Conservation (phyloP, 116 monocot genomes). For the Cymodocea nodosa region DNA sequence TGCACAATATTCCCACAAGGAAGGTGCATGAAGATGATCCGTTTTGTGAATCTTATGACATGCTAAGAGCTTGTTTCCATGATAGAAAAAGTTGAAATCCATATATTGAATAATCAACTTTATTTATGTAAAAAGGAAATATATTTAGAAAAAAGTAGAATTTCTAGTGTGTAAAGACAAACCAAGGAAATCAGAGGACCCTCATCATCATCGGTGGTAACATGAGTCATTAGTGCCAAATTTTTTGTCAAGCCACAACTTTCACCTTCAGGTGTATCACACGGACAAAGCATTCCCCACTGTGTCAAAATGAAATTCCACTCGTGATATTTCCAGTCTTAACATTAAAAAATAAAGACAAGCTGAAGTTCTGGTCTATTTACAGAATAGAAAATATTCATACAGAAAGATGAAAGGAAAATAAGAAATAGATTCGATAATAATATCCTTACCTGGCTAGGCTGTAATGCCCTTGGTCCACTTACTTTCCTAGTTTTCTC, state of each 20-base stretch:
- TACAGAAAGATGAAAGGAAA: neutral
- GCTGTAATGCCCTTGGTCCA: slow-evolving; percentile 95
- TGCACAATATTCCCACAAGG: too few relatives aligned
- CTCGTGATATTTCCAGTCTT: too few relatives aligned
- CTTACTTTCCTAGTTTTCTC: slow-evolving; percentile 99
- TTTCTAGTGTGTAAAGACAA: slow-evolving; percentile 6
- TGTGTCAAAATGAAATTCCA: slow-evolving; percentile 15
- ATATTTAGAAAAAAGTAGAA: neutral
- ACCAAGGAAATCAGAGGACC: slow-evolving; percentile 73
- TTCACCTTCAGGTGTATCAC: slow-evolving; percentile 99
- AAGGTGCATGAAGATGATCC: too few relatives aligned
- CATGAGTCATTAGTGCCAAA: slow-evolving; percentile 91
- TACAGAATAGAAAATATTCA: neutral
- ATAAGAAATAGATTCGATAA: neutral
- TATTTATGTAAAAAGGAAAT: neutral
- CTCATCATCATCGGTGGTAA: slow-evolving; percentile 94
- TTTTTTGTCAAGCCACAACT: slow-evolving; percentile 96
- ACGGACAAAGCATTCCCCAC: slow-evolving; percentile 99
- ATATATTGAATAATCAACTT: neutral
- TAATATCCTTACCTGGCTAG: slow-evolving; percentile 58
- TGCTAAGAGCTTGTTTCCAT: too few relatives aligned
- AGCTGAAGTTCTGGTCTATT: neutral
- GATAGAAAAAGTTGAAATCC: too few relatives aligned
- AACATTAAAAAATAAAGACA: too few relatives aligned
- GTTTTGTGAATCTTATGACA: too few relatives aligned